These are phyloP conservation scores for Phytophthora nicotianae DNA, from an alignment of 352 stramenopile species.

Conservation along the genomic window DNA sequence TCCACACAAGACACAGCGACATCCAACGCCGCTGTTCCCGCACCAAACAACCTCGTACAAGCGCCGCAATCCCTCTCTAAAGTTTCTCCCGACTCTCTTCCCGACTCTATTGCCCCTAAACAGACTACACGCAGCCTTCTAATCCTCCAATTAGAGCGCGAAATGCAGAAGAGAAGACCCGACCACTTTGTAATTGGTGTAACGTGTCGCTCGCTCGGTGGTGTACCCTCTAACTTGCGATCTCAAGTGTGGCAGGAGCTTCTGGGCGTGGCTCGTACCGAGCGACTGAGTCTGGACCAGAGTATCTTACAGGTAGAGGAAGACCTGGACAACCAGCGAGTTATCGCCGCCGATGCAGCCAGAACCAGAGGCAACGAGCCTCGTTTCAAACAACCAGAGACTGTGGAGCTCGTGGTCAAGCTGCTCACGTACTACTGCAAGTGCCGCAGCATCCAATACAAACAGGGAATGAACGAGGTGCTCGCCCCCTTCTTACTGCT, in stretches of 20 bases:
- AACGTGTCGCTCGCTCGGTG: conserved; percentile 70
- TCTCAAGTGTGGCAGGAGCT: conserved; percentile 82
- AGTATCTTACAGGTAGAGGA: conserved; percentile 78
- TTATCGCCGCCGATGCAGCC: conserved; percentile 88
- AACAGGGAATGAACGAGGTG: conserved; percentile 95
- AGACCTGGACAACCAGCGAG: conserved; percentile 90
- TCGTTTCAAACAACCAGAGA: conserved; percentile 76
- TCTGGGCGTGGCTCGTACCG: conserved; percentile 67
- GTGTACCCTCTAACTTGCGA: conserved; percentile 58
- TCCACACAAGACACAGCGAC: background rate
- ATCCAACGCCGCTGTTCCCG: background rate
- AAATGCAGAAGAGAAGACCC: conserved; percentile 71
- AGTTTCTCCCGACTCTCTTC: background rate
- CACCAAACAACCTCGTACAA: conserved; percentile 1
- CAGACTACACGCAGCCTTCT: conserved; percentile 4
- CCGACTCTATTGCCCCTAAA: conserved; percentile 3
- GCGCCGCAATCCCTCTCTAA: background rate
- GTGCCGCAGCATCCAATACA: conserved; percentile 88
- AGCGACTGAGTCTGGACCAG: conserved; percentile 68
- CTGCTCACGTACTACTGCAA: conserved; percentile 95
- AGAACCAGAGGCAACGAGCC: conserved; percentile 84
- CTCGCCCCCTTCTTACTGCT: conserved; percentile 92
- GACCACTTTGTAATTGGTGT: conserved; percentile 79
- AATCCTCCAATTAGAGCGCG: conserved; percentile 51
- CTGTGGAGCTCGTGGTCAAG: conserved; percentile 76